Evolutionary conservation across 176 grass and related monocot genomes (phyloP).

Genomic region (Cymbopogon citratus): DNA sequence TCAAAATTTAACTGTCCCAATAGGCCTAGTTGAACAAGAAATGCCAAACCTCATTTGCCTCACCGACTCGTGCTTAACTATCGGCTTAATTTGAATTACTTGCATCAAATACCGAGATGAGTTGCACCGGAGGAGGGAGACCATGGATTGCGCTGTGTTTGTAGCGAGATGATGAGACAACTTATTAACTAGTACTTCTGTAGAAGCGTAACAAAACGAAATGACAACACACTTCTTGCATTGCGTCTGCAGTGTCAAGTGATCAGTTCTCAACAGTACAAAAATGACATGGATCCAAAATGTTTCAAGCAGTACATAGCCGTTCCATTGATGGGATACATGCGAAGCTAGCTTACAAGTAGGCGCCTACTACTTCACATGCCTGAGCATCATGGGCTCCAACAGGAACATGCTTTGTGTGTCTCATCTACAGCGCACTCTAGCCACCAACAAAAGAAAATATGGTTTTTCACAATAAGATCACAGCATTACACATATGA

Average conservation of each 20-base stretch:
- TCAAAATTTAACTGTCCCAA: background rate
- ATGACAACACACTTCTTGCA: conserved; percentile 17
- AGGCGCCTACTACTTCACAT: conserved; percentile 27
- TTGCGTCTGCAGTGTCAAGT: background rate
- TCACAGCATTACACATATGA: background rate
- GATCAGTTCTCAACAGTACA: conserved; percentile 13
- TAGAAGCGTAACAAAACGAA: conserved; percentile 40
- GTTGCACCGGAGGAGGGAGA: background rate
- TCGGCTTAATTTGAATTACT: background rate
- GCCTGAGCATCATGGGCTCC: conserved; percentile 22
- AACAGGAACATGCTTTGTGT: conserved; percentile 28
- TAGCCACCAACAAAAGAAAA: conserved; percentile 10
- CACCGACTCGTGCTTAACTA: background rate
- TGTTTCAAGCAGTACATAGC: conserved; percentile 14
- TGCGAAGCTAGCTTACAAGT: conserved; percentile 24
- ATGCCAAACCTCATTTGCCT: background rate
- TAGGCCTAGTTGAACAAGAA: background rate
- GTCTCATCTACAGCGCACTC: conserved; percentile 5
- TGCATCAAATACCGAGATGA: background rate
- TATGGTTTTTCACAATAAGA: background rate
- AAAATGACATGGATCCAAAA: conserved; percentile 10
- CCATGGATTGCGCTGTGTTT: background rate
- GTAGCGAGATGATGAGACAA: background rate
- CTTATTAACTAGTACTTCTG: background rate
- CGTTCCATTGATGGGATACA: conserved; percentile 30